These are phyloP conservation scores for Vachellia pachyceras DNA, from an alignment of 306 rosid species.

Conservation along the genomic window DNA sequence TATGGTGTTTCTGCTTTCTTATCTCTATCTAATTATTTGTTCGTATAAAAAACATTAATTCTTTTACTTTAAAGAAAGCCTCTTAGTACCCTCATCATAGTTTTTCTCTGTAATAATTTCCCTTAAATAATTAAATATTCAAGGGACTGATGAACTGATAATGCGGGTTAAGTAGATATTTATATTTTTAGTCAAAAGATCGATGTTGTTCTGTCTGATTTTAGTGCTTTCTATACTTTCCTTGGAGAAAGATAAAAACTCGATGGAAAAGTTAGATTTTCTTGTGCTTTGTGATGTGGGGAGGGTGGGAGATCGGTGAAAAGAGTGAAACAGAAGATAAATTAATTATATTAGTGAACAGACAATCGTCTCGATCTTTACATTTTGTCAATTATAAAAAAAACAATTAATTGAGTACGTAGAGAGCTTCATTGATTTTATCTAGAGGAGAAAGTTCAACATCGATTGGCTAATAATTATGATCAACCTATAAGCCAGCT, in stretches of 20 bases:
- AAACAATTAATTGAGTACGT: background rate
- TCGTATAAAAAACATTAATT: constrained; percentile 27
- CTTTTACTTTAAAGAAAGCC: constrained; percentile 26
- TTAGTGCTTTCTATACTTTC: constrained; percentile 28
- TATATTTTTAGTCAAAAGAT: constrained; percentile 32
- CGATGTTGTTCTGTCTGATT: constrained; percentile 42
- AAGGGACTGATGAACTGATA: constrained; percentile 35
- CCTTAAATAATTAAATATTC: background rate
- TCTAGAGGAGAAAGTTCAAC: constrained; percentile 17
- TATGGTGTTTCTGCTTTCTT: constrained; percentile 40
- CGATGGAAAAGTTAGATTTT: constrained; percentile 49
- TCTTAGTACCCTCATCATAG: background rate
- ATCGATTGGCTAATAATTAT: constrained; percentile 37
- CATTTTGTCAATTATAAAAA: constrained; percentile 29
- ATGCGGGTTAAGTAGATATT: constrained; percentile 1
- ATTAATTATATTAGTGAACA: constrained; percentile 15
- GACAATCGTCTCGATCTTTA: constrained; percentile 56
- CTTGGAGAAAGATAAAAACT: constrained; percentile 40
- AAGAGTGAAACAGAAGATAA: constrained; percentile 41
- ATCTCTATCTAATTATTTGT: constrained; percentile 38
- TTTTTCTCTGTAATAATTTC: constrained; percentile 31
- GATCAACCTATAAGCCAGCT: background rate
- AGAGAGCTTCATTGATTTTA: constrained; percentile 37
- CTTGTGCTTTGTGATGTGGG: constrained; percentile 64
- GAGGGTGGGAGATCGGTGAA: constrained; percentile 46